Evolutionary conservation across 78 protist species (phyloP), one percentile per base, ranked within the genome.

Genomic region (Speleostelium caveatum): DNA sequence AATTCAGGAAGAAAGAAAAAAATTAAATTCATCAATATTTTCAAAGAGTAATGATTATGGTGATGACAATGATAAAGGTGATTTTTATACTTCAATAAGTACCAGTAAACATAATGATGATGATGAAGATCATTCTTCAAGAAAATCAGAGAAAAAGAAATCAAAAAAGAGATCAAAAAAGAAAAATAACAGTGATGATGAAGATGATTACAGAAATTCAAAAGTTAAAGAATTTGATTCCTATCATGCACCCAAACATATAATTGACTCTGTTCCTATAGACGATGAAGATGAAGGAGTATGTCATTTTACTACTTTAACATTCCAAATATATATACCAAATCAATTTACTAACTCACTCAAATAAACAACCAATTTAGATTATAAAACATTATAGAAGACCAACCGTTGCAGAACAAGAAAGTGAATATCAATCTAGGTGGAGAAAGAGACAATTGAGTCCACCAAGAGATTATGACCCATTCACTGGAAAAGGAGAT

Each of bases 391-490:
- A 51, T 21, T 79, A 67, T 56, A 67, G 75, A 67, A n/a, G 60
- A 55, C 63, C 73, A 32, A 79, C 88, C 55, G 88, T 79, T 16
- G 88, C 88, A 36, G 76, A 67, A 21, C 88, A 55, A 67, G 88
- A 79, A 32, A 79, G 67, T 21, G 88, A 79, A 45, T 79, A 79
- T 56, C 59, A 60, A 41, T 33, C 71, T 3, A 73, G 93, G 36
- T 87, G 93, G 93, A 73, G 93, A 73, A 87, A 72, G 49, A 73
- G 93, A 71, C 51, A 51, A 21, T 19, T 87, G 5, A 41, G 65
- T 51, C 93, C 93, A 30, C 86, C 93, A n/a, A 59, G 93, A 26
- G 75, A 53, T 30, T 79, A 79, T 67, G 93, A 87, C 51, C 93
- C 85, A 7, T 73, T 87, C 51, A 76, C 93, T 28, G 73, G 75